Evolutionary conservation across 345 rosid species (phyloP).

Genomic region (Melaleuca quinquenervia): DNA sequence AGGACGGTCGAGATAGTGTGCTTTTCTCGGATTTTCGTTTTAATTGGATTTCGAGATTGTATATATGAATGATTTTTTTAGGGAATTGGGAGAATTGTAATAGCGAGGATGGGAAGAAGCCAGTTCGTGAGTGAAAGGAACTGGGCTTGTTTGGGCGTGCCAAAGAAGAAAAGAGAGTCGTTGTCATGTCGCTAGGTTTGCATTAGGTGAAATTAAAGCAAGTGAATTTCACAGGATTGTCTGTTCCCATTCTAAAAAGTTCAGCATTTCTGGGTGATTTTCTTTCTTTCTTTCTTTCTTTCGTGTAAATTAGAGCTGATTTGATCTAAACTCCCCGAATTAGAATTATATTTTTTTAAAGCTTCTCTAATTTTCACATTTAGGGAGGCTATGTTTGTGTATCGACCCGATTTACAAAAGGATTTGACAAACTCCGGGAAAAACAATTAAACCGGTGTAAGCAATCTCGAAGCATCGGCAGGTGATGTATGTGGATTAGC

Average conservation of each 20-base stretch:
- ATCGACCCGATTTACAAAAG: too few species aligned
- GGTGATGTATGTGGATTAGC: too few species aligned
- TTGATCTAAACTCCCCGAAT: neutral
- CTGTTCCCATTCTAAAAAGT: neutral
- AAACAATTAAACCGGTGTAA: too few species aligned
- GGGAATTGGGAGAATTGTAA: neutral
- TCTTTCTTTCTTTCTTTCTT: neutral
- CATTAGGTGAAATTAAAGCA: neutral
- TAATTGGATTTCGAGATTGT: neutral
- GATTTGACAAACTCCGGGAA: too few species aligned
- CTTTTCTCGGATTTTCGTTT: neutral
- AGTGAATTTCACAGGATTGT: too few species aligned
- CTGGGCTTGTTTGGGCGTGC: neutral
- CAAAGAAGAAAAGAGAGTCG: neutral
- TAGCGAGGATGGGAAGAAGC: neutral
- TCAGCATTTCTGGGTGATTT: neutral
- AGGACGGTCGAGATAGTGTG: neutral
- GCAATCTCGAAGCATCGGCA: too few species aligned
- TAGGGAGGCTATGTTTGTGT: too few species aligned
- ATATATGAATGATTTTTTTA: neutral
- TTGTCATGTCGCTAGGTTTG: neutral
- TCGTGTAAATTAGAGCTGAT: neutral
- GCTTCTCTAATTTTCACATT: too few species aligned
- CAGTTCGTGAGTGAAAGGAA: neutral
- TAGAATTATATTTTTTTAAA: too few species aligned